phyloP scores from a whole-genome alignment of 805 yeast genomes.

The Limtongia smithiae region DNA sequence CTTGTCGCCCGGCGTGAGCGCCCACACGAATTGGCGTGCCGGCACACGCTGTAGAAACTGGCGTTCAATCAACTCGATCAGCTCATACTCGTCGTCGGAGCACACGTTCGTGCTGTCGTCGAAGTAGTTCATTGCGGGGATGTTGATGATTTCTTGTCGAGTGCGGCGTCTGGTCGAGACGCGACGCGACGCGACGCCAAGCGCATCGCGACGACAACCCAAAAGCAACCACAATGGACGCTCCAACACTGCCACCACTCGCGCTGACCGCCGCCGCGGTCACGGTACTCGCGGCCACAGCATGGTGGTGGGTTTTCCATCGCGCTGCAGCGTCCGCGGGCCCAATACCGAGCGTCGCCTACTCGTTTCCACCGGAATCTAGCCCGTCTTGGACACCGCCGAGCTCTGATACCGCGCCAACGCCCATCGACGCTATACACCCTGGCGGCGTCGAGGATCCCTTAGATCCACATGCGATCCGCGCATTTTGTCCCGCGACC shows the following conservation, averaged over 20 bases:
- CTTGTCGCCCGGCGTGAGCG: conserved; percentile 1
- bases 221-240: no score
- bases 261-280: neutral
- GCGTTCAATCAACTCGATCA: conserved; percentile 1
- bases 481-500: conserved; percentile 93
- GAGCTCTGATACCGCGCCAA: neutral
- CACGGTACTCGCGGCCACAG: neutral
- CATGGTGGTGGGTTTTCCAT: no score
- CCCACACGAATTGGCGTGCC: conserved; percentile 9
- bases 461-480: conserved; percentile 46
- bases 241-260: no score
- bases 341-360: conserved; percentile 1
- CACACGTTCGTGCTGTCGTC: no score
- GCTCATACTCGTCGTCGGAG: no score
- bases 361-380: conserved; percentile 21
- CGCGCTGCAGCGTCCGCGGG: neutral
- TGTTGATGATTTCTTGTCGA: no score
- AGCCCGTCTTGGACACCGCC: conserved; percentile 13
- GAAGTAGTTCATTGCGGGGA: no score
- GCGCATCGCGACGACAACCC: no score
- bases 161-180: no score
- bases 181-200: no score
- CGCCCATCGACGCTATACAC: conserved; percentile 1
- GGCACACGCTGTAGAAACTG: conserved; percentile 24
- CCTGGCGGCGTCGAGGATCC: no score